Conservation (phyloP, 495 filamentous ascomycete species). For the Aspergillus affinis region DNA sequence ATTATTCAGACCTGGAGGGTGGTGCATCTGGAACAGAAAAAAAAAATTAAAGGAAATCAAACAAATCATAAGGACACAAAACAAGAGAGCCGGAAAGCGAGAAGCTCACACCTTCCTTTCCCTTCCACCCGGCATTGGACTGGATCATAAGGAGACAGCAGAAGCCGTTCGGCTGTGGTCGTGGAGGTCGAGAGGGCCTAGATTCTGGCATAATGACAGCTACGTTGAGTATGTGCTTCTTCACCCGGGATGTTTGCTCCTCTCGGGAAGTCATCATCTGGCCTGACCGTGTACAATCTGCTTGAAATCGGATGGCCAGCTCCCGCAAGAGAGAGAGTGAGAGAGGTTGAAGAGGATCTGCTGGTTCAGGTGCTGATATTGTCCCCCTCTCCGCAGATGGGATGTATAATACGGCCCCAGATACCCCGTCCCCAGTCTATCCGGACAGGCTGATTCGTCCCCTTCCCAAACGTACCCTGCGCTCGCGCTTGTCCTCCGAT, state of each 20-base stretch:
- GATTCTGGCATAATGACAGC: slow-evolving; percentile 46
- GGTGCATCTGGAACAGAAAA: background rate
- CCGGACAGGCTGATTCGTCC: slow-evolving; percentile 91
- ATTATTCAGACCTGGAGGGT: background rate
- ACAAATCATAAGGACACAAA: slow-evolving; percentile 2
- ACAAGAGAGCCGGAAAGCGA: background rate
- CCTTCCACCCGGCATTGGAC: slow-evolving; percentile 3
- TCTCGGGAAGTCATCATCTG: slow-evolving; percentile 15
- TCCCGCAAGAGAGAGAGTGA: slow-evolving; percentile 5
- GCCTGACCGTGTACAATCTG: slow-evolving; percentile 6
- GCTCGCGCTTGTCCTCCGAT: slow-evolving; percentile 80
- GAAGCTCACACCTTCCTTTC: background rate
- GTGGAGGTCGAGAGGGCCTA: slow-evolving; percentile 33
- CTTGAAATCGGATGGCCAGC: slow-evolving; percentile 11
- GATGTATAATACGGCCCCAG: slow-evolving; percentile 60
- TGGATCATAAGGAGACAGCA: slow-evolving; percentile 16
- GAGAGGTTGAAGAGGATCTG: slow-evolving; percentile 20
- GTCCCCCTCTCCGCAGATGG: slow-evolving; percentile 40
- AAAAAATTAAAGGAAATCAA: background rate
- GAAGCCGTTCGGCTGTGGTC: slow-evolving; percentile 28
- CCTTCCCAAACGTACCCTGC: slow-evolving; percentile 81
- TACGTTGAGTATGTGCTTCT: slow-evolving; percentile 49
- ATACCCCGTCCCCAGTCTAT: slow-evolving; percentile 72
- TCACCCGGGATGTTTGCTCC: slow-evolving; percentile 24
- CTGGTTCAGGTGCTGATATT: slow-evolving; percentile 45